These are phyloP conservation scores for Ustilago loliicola DNA, from an alignment of 1,284 basidiomycete genomes.

Conservation along the genomic window DNA sequence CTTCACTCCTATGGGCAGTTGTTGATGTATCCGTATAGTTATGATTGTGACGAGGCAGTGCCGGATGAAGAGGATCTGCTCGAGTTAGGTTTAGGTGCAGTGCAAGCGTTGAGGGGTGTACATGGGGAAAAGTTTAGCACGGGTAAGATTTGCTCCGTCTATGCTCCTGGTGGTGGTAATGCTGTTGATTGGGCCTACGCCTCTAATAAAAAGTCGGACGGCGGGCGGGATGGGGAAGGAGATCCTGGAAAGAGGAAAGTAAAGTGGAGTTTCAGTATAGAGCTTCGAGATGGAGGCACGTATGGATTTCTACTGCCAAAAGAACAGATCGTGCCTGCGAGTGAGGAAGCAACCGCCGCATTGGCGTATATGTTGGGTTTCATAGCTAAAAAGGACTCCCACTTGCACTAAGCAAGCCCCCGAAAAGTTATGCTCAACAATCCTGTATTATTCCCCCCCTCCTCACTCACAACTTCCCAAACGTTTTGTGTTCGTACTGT, in stretches of 20 bases:
- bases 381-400: conserved; percentile 33
- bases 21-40: conserved; percentile 80
- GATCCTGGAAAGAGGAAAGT: conserved; percentile 73
- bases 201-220: background rate
- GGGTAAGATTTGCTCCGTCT: conserved; percentile 78
- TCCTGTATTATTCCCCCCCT: background rate
- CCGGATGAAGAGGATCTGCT: conserved; percentile 85
- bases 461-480: no score
- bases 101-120: conserved; percentile 75
- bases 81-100: conserved; percentile 81
- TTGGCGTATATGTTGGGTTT: conserved; percentile 51
- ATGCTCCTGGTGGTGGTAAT: conserved; percentile 61
- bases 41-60: conserved; percentile 78
- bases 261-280: conserved; percentile 82
- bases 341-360: conserved; percentile 25
- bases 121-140: conserved; percentile 77
- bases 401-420: background rate
- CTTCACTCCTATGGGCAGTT: conserved; percentile 84
- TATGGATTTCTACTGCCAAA: conserved; percentile 82
- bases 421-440: background rate
- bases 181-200: conserved; percentile 79
- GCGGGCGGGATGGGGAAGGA: no score
- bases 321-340: conserved; percentile 81
- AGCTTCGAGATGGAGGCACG: conserved; percentile 85
- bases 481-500: no score